These are phyloP conservation scores for Herpomyces periplanetae DNA, from an alignment of 2,329 filamentous ascomycete genomes.

Conservation along the genomic window DNA sequence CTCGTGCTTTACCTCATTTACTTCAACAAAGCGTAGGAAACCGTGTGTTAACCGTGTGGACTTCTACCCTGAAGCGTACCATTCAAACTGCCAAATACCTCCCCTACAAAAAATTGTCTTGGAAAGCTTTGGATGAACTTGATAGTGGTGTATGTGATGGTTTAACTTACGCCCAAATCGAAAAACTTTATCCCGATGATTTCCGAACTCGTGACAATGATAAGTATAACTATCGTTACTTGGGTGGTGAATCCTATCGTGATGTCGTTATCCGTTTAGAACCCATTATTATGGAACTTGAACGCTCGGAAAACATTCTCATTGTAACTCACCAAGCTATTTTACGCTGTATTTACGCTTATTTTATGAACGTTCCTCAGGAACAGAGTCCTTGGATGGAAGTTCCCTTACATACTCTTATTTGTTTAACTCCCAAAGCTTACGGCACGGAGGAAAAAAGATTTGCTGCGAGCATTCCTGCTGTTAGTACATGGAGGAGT, in stretches of 20 bases:
- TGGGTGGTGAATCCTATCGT: constrained; percentile 73
- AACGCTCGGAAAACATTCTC: constrained; percentile 76
- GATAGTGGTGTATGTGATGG: constrained; percentile 89
- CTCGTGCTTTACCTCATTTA: constrained; percentile 40
- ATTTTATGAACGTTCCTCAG: constrained; percentile 92
- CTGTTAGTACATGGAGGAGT: constrained; percentile 76
- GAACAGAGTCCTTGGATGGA: constrained; percentile 91
- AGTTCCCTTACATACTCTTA: constrained; percentile 73
- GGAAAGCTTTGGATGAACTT: constrained; percentile 91
- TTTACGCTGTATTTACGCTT: constrained; percentile 80
- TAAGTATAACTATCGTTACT: constrained; percentile 98
- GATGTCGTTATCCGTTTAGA: constrained; percentile 91
- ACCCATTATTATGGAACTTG: constrained; percentile 96
- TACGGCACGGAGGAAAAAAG: constrained; percentile 72
- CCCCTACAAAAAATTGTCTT: constrained; percentile 74
- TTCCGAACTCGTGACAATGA: constrained; percentile 83
- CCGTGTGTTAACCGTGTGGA: constrained; percentile 28
- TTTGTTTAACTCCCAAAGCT: constrained; percentile 73
- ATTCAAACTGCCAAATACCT: constrained; percentile 66
- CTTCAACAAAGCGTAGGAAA: constrained; percentile 40
- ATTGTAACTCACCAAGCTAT: constrained; percentile 96
- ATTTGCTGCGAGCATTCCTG: constrained; percentile 61
- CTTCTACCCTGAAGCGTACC: constrained; percentile 36
- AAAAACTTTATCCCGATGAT: constrained; percentile 60
- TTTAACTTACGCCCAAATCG: constrained; percentile 79